A percentile compares a stretch with the other conserved stretches of the same genome.
These are phyloP conservation scores for Pleurotus citrinopileatus DNA, from an alignment of 768 basidiomycete species.

Conservation along the genomic window DNA sequence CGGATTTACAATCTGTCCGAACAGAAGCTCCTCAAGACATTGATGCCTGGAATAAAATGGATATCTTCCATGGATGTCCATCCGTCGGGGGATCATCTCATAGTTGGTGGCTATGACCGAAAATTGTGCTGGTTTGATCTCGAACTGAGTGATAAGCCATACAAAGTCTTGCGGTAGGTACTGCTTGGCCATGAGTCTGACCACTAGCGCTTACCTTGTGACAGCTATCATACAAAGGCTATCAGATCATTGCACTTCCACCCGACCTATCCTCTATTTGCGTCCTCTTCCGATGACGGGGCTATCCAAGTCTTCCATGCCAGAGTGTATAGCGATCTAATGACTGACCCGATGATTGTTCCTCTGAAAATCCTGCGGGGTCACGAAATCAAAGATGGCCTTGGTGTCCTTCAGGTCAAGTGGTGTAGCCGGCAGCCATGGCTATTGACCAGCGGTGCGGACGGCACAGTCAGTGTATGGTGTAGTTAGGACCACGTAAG, in stretches of 20 bases:
- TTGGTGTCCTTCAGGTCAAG: constrained; percentile 87
- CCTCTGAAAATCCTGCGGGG: constrained; percentile 95
- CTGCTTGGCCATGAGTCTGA: constrained; percentile 6
- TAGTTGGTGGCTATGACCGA: constrained; percentile 96
- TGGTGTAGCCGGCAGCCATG: constrained; percentile 93
- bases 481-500: constrained; percentile 51
- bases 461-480: constrained; percentile 88
- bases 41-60: constrained; percentile 94
- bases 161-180: constrained; percentile 86
- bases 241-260: constrained; percentile 94
- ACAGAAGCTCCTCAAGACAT: constrained; percentile 91
- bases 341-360: constrained; percentile 97
- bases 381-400: constrained; percentile 79
- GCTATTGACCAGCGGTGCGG: constrained; percentile 90
- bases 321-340: constrained; percentile 90
- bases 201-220: not conserved
- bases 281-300: constrained; percentile 95
- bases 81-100: constrained; percentile 92
- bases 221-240: constrained; percentile 90
- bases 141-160: constrained; percentile 94
- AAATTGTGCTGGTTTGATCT: constrained; percentile 99
- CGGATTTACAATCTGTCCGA: constrained; percentile 92
- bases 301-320: constrained; percentile 97
- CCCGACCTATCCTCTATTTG: constrained; percentile 92
- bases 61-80: constrained; percentile 98